Evolutionary conservation across 1,284 basidiomycete species (phyloP).

Genomic region (Peniophora sp.): DNA sequence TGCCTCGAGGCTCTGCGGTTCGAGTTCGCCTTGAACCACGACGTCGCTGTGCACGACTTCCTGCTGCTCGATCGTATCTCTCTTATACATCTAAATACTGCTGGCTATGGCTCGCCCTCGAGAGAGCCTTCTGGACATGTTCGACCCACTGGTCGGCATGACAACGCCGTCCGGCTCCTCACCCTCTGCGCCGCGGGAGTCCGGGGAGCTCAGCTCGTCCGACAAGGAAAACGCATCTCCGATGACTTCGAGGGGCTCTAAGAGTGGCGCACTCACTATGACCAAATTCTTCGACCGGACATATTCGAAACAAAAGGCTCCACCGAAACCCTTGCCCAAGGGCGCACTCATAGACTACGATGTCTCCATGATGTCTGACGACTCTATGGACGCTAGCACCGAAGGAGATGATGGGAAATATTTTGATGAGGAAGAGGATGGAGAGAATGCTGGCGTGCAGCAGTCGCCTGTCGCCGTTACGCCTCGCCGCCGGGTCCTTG

Average conservation of each 20-base stretch:
- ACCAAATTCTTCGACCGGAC: conserved; percentile 43
- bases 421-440: background rate
- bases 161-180: conserved; percentile 18
- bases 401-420: conserved; percentile 2
- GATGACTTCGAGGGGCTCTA: background rate
- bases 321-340: conserved; percentile 27
- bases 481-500: conserved; percentile 14
- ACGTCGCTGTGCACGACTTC: too few relatives aligned
- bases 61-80: background rate
- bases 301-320: conserved; percentile 20
- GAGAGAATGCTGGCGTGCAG: background rate
- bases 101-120: conserved; percentile 27
- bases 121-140: conserved; percentile 43
- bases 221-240: conserved; percentile 54
- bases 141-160: conserved; percentile 40
- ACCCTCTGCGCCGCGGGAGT: conserved; percentile 8
- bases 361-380: conserved; percentile 32
- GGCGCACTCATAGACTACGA: conserved; percentile 53
- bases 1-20: too few relatives aligned
- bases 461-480: background rate
- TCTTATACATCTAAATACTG: background rate
- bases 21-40: too few relatives aligned
- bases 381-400: conserved; percentile 7
- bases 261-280: conserved; percentile 26
- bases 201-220: conserved; percentile 20